Evolutionary conservation across 352 stramenopile species (phyloP).

Genomic region (Phytophthora sp.): DNA sequence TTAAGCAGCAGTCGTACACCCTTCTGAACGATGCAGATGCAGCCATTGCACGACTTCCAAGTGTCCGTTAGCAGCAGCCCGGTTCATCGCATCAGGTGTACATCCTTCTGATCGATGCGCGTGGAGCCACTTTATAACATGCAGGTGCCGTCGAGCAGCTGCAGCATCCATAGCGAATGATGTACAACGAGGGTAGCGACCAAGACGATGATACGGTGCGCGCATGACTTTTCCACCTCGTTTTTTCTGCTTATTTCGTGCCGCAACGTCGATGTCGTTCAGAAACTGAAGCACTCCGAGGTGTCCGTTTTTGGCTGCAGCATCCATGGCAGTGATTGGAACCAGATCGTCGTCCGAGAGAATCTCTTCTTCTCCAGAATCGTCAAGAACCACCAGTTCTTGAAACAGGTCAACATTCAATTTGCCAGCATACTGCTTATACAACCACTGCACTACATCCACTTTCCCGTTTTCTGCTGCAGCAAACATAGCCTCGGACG

Average conservation of each 20-base stretch:
- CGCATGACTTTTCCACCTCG: neutral
- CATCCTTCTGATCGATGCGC: conserved; percentile 8
- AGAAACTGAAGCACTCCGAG: conserved; percentile 7
- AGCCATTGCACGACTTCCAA: conserved; percentile 20
- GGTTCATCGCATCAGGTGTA: conserved; percentile 7
- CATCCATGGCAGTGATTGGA: conserved; percentile 11
- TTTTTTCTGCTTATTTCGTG: conserved; percentile 1
- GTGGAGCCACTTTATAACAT: conserved; percentile 22
- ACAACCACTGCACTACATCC: conserved; percentile 6
- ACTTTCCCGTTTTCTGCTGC: conserved; percentile 6
- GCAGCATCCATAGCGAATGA: conserved; percentile 16
- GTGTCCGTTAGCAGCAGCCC: conserved; percentile 12
- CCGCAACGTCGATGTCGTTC: neutral
- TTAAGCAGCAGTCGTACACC: no score
- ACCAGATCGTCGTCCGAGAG: conserved; percentile 1
- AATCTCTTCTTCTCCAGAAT: neutral
- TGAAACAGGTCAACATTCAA: neutral
- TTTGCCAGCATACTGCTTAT: conserved; percentile 4
- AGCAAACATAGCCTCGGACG: conserved; percentile 9
- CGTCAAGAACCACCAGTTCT: neutral
- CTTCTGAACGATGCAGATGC: neutral
- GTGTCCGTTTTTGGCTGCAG: conserved; percentile 6
- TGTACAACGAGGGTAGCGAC: conserved; percentile 1
- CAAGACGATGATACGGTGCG: neutral
- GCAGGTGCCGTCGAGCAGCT: conserved; percentile 2